phyloP scores from a whole-genome alignment of 169 alveolate species.

The Eimeria tenella region DNA sequence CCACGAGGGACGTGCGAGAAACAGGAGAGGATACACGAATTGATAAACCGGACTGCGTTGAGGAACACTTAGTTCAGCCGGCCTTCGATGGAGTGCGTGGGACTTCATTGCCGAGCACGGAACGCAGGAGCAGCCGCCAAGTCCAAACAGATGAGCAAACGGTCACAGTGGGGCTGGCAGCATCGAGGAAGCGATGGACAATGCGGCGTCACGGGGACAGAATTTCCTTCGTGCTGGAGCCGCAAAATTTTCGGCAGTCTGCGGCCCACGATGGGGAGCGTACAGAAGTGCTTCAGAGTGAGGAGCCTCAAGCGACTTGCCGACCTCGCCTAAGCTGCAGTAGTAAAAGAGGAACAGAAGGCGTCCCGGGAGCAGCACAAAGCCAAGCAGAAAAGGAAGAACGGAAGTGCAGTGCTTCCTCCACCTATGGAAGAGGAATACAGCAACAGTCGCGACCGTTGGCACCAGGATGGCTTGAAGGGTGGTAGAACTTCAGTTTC shows the following conservation, averaged over 20 bases:
- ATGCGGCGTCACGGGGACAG: slow-evolving; percentile 69
- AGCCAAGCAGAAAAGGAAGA: no score
- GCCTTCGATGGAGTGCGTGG: background rate
- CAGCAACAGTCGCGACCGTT: slow-evolving; percentile 31
- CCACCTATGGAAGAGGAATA: background rate
- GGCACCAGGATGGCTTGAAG: slow-evolving; percentile 66
- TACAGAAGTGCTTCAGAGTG: background rate
- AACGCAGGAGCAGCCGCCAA: background rate
- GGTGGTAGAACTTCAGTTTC: slow-evolving; percentile 14
- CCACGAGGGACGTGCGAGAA: background rate
- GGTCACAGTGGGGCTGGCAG: background rate
- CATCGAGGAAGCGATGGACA: slow-evolving; percentile 36
- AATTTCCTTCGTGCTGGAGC: slow-evolving; percentile 48
- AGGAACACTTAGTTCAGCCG: background rate
- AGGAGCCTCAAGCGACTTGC: no score
- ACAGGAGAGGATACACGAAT: background rate
- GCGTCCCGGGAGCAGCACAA: no score
- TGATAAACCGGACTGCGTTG: background rate
- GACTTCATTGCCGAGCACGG: background rate
- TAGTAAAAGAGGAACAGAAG: no score
- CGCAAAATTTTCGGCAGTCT: background rate
- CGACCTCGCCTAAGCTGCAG: no score
- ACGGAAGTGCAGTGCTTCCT: background rate
- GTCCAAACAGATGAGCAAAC: background rate
- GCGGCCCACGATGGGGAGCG: background rate